Base-by-base conservation (phyloP, 106 monocot species). In the Xerophyta viscosa region DNA sequence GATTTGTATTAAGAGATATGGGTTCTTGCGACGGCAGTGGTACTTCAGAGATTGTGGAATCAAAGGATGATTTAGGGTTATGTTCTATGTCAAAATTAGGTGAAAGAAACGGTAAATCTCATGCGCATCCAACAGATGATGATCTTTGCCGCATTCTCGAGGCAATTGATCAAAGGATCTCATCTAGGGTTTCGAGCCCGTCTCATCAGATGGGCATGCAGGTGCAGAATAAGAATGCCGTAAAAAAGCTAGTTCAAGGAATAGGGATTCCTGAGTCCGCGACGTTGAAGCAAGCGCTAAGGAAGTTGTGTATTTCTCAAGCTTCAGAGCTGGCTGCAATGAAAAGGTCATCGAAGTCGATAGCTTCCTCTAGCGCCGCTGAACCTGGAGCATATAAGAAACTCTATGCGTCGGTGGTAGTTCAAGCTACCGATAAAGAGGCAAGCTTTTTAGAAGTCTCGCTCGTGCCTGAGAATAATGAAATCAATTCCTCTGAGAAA, bases 251-350 rank as follows among this genome's bases (percentile, higher is more conserved):
- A 30, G 39, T 62, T 60, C 65, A 60, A n/a, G n/a, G 75, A n/a
- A 63, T 70, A 48, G 80, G 75, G 46, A 71, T 70, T 46, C 58
- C 77, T 41, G 80, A 77, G 59, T 66, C 86, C 23, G 72, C 73
- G n/a, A 77, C 65, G 39, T 53, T 86, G 39, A 86, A 86, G 49
- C 86, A 86, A 31, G 76, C 86, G 31, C 66, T 86, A 10, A 71
- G 86, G 60, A 86, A 61, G 50, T 13, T 80, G 28, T 80, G 80
- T 37, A 76, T 86, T 37, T 72, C 80, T 21, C 86, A 86, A 30
- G 86, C 86, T 11, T 72, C 86, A 63, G 86, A 80, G 60, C 76
- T 80, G 80, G 86, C 86, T 29, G 80, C 86, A 31, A 56, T 67
- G 47, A 86, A 73, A 69, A 75, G 73, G 24, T 29, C 72, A 13